Evolutionary conservation across 73 alveolate genomes (phyloP), one percentile per base, ranked within the genome.

Genomic region (Breviolum minutum): DNA sequence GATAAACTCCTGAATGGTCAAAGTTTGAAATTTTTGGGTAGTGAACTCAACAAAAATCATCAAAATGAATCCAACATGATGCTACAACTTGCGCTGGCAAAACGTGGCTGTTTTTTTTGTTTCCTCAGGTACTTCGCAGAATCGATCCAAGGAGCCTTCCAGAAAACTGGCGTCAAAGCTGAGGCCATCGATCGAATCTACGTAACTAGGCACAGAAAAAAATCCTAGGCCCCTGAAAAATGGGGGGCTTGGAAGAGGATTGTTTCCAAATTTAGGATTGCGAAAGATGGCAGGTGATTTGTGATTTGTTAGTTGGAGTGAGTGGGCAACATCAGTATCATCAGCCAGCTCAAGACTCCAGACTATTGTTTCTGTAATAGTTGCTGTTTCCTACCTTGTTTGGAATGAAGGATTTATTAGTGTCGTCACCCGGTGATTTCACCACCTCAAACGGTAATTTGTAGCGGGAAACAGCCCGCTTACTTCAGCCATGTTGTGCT

Each of bases 61-160:
- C 54, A 40, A 40, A 40, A 40, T 40, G 54, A 40, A 40, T 40
- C 0, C 54, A 40, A 40, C 74, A 66, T 60, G 60, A 26, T 26
- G 3, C 17, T 10, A 9, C 30, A n/a, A 81, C 64, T 5, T 30
- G 86, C 24, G 87, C 64, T 29, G 5, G 74, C 17, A 17, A 66
- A 66, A 17, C 13, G 70, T 0, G 40, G 13, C 90, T 54, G 91
- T 30, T 54, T 13, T 60, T 29, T 82, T 48, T 27, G n/a, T 16
- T 32, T 27, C 24, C 70, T 64, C 27, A 74, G 90, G 98, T 92
- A 92, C 74, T 74, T 92, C 61, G 98, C 83, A 10, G 98, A 92
- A 90, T 92, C 98, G 61, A 74, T 92, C 98, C 98, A 92, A 82
- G 98, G 98, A 24, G 98, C 98, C 62, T 92, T 92, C 98, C 89